Evolutionary conservation across 805 yeast species (phyloP).

Genomic region (Candida xyloterini): DNA sequence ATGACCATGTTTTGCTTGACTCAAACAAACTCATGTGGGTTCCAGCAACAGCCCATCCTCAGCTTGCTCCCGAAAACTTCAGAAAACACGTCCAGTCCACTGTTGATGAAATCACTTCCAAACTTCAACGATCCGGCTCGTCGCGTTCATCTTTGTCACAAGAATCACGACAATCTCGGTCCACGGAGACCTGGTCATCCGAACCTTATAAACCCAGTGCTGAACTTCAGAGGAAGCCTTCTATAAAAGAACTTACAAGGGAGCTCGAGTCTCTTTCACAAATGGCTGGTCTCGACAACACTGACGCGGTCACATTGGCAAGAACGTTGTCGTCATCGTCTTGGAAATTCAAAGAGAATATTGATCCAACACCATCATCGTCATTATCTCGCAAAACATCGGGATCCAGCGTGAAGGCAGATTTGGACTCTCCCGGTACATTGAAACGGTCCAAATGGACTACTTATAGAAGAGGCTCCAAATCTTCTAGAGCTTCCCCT

Average conservation of each 20-base stretch:
- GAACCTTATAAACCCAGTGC: slow-evolving; percentile 10
- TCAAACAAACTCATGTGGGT: slow-evolving; percentile 77
- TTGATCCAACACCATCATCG: slow-evolving; percentile 29
- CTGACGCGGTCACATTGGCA: slow-evolving; percentile 81
- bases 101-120: slow-evolving; percentile 49
- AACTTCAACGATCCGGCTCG: slow-evolving; percentile 31
- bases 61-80: slow-evolving; percentile 88
- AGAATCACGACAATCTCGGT: slow-evolving; percentile 13
- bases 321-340: slow-evolving; percentile 72
- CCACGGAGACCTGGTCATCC: background rate
- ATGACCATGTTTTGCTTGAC: slow-evolving; percentile 26
- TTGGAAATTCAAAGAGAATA: slow-evolving; percentile 47
- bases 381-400: slow-evolving; percentile 9
- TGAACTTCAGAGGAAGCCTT: slow-evolving; percentile 42
- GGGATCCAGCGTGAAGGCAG: slow-evolving; percentile 12
- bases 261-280: slow-evolving; percentile 74
- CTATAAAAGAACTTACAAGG: slow-evolving; percentile 65
- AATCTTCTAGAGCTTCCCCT: slow-evolving; percentile 12
- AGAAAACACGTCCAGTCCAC: slow-evolving; percentile 60
- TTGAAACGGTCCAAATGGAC: slow-evolving; percentile 48
- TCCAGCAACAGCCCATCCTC: slow-evolving; percentile 92
- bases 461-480: slow-evolving; percentile 42
- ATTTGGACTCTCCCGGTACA: slow-evolving; percentile 17
- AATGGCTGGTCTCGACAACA: slow-evolving; percentile 72
- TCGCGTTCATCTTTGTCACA: slow-evolving; percentile 26